Evolutionary conservation across 176 grass and related monocot genomes (phyloP).

Genomic region (Eragrostis nindensis): DNA sequence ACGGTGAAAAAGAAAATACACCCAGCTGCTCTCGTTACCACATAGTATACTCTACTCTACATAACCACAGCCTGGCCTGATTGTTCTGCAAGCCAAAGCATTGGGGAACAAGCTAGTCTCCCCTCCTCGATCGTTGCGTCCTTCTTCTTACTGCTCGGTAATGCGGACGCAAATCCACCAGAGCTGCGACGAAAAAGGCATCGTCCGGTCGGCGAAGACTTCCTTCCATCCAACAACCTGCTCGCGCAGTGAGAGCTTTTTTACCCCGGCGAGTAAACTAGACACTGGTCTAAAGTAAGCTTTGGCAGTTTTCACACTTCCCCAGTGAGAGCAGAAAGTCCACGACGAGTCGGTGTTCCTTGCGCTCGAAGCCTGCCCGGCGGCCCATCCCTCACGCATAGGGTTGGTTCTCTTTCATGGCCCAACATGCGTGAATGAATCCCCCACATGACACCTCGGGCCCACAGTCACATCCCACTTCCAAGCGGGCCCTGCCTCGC

Average conservation of each 20-base stretch:
- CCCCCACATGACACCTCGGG: neutral
- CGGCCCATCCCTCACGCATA: constrained; percentile 18
- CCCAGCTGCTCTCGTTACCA: too few species aligned
- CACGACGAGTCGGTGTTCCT: constrained; percentile 30
- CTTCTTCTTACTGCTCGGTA: neutral
- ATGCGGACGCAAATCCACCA: constrained; percentile 31
- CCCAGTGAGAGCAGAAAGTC: constrained; percentile 40
- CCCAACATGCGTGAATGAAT: neutral
- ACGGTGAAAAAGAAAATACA: neutral
- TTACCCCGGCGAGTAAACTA: neutral
- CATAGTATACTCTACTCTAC: too few species aligned
- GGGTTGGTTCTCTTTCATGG: constrained; percentile 39
- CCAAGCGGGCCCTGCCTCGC: neutral
- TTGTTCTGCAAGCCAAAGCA: constrained; percentile 36
- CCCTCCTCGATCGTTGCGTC: neutral
- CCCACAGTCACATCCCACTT: neutral
- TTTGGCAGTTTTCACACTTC: constrained; percentile 41
- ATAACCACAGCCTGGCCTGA: neutral
- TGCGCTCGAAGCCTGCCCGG: constrained; percentile 42
- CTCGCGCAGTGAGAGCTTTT: neutral
- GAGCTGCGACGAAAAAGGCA: constrained; percentile 29
- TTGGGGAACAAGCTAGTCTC: neutral
- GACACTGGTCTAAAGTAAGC: neutral
- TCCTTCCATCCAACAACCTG: too few species aligned
- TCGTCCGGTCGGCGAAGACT: constrained; percentile 2